phyloP scores from a whole-genome alignment of 73 alveolate species.

The Stentor coeruleus region DNA sequence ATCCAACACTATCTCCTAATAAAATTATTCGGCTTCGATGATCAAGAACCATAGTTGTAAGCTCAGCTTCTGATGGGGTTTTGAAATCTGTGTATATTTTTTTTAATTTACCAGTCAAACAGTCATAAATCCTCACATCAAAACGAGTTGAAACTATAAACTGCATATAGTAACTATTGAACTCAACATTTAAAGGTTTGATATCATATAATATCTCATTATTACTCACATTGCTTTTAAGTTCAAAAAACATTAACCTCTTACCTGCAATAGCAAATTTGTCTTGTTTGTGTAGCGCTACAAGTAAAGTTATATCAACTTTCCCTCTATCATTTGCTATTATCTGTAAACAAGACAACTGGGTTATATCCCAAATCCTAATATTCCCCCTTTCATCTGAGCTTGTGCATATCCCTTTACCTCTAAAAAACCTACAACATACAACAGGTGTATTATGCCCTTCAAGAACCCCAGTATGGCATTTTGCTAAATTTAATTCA shows the following conservation, averaged over 20 bases:
- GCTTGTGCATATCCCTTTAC: conserved; percentile 69
- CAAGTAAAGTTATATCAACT: conserved; percentile 37
- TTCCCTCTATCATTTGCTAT: conserved; percentile 46
- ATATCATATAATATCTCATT: conserved; percentile 44
- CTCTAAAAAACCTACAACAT: conserved; percentile 63
- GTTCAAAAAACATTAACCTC: conserved; percentile 45
- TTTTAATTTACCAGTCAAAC: conserved; percentile 60
- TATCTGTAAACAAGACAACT: conserved; percentile 56
- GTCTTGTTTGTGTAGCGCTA: conserved; percentile 37
- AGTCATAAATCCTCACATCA: conserved; percentile 74
- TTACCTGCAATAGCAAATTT: conserved; percentile 48
- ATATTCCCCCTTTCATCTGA: conserved; percentile 79
- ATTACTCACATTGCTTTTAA: conserved; percentile 37
- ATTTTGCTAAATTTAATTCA: conserved; percentile 56
- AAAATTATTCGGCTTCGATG: conserved; percentile 63
- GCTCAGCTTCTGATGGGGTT: conserved; percentile 62
- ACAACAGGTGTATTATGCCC: conserved; percentile 86
- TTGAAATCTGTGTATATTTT: conserved; percentile 66
- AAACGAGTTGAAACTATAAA: conserved; percentile 61
- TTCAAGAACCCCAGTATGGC: conserved; percentile 73
- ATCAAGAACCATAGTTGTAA: conserved; percentile 69
- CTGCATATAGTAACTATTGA: conserved; percentile 66
- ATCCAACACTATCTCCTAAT: conserved; percentile 62
- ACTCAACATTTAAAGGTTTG: conserved; percentile 61
- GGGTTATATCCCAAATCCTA: conserved; percentile 79